Evolutionary conservation across 2,329 filamentous ascomycete species (phyloP), one percentile per base, ranked within the genome.

Genomic region (Neobulgaria alba): DNA sequence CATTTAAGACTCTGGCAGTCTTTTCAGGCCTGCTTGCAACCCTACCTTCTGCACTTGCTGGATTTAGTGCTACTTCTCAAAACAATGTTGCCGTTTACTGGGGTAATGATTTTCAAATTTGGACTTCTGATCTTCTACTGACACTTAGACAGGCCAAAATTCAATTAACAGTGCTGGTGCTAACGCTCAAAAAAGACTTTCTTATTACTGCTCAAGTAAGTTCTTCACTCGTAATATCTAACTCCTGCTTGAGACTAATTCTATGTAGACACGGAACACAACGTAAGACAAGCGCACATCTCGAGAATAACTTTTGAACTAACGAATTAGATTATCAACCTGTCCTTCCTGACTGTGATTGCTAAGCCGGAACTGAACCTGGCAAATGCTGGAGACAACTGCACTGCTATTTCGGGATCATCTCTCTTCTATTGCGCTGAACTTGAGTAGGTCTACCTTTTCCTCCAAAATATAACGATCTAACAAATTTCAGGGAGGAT

Each of bases 291-390:
- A 7, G 7, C 48, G 58, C 61, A 10, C 57, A 72, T 38, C 58
- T 74, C 33, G 63, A 74, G 53, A 67, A 70, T 51, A 55, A 63
- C 35, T 21, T 8, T 26, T n/a, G 5, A 4, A n/a, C 20, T 10
- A 5, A 9, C n/a, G n/a, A n/a, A n/a, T n/a, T n/a, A 77, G 68
- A 71, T 82, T 42, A 77, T 85, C 38, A 73, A 76, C 1, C 53
- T 85, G 36, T 71, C 79, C 1, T 85, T 85, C 54, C 53, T 84
- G 41, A 69, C 71, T 37, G 67, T 66, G 35, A 71, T 85, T 47
- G 69, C 65, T 33, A 62, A 62, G 15, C 69, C 72, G 0, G 65
- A 67, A 30, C 62, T 79, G 42, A 82, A 85, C 61, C 79, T 85
- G 53, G 73, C 79, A 39, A 81, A 76, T 46, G 70, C 73, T 5